phyloP scores from a whole-genome alignment of 371 early-diverging fungal species.

The Syncephalastrum monosporum region DNA sequence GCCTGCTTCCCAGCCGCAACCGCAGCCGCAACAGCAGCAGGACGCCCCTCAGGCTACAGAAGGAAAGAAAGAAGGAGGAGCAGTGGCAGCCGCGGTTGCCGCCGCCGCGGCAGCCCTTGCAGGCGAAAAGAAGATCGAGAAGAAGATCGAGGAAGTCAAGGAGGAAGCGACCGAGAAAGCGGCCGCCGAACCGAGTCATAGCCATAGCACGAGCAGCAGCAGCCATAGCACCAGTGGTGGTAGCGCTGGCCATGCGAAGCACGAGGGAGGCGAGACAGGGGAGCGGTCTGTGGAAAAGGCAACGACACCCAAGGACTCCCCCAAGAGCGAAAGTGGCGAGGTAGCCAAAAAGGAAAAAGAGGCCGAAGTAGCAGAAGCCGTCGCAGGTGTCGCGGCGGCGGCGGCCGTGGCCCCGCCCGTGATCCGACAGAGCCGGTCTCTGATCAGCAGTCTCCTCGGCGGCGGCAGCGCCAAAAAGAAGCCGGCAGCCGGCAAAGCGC shows the following conservation, averaged over 20 bases:
- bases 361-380: neutral
- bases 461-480: neutral
- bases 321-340: neutral
- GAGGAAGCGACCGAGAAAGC: conserved; percentile 6
- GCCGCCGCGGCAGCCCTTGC: too few species aligned
- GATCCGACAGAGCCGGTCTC: conserved; percentile 10
- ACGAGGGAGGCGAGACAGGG: neutral
- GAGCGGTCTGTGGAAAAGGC: neutral
- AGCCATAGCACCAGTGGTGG: neutral
- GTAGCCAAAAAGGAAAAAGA: neutral
- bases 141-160: conserved; percentile 1
- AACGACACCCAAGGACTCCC: too few species aligned
- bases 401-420: neutral
- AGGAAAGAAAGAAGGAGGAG: neutral
- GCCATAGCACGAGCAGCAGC: neutral
- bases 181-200: too few species aligned
- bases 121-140: neutral
- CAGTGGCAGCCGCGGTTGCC: neutral
- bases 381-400: neutral
- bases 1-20: conserved; percentile 1
- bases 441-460: conserved; percentile 10
- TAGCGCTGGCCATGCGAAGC: neutral
- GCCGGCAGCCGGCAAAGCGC: too few species aligned
- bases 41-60: neutral
- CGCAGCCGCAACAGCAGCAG: neutral